Percentiles rank a stretch among this genome's conserved stretches.
phyloP scores from a whole-genome alignment of 163 green algal genomes.

The Chloroidium sp. region DNA sequence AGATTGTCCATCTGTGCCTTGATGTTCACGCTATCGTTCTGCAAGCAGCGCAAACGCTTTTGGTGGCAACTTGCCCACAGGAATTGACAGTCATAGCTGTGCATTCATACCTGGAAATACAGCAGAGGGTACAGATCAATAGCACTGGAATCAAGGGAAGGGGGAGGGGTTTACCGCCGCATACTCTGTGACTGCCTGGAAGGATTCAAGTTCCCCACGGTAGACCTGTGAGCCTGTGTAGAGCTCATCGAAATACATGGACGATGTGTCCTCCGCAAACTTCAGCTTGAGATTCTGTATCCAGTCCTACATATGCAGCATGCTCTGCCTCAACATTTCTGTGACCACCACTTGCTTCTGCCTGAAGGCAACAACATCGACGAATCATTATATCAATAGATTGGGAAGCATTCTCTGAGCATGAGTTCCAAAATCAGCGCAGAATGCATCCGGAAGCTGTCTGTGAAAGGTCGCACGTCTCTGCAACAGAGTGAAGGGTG shows the following conservation, averaged over 20 bases:
- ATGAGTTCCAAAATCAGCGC: too few relatives aligned
- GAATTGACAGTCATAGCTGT: too few relatives aligned
- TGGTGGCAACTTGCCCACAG: too few relatives aligned
- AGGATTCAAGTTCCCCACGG: not conserved
- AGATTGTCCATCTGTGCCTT: not conserved
- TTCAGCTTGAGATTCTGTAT: not conserved
- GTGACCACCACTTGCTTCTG: not conserved
- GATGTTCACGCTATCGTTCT: not conserved
- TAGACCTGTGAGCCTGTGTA: not conserved
- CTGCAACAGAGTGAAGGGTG: too few relatives aligned
- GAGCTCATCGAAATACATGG: not conserved
- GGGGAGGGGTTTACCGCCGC: not conserved
- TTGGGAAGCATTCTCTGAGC: too few relatives aligned
- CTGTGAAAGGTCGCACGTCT: too few relatives aligned
- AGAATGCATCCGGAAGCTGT: too few relatives aligned
- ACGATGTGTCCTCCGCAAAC: not conserved
- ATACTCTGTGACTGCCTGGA: constrained; percentile 9
- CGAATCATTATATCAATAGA: too few relatives aligned
- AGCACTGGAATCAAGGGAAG: too few relatives aligned
- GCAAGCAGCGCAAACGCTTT: not conserved
- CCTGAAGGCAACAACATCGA: too few relatives aligned
- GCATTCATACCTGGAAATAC: too few relatives aligned
- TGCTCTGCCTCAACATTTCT: not conserved
- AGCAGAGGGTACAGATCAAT: too few relatives aligned
- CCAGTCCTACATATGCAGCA: constrained; percentile 3